phyloP scores from a whole-genome alignment of 495 filamentous ascomycete species.

The Stereocaulon alpinum region DNA sequence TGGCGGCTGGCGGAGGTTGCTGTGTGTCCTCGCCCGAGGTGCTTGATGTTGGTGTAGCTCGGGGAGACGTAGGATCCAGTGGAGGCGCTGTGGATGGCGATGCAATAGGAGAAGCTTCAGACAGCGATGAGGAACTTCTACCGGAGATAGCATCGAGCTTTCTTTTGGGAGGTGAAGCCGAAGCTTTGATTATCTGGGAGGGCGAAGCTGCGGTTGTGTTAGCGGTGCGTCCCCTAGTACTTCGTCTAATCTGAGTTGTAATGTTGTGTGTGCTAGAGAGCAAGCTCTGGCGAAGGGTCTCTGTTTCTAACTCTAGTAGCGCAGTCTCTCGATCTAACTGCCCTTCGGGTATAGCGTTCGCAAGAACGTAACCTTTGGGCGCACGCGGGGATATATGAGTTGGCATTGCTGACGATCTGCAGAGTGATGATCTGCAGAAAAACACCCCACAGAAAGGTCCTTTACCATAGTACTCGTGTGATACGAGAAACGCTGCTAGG shows the following conservation, averaged over 20 bases:
- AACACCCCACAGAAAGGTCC: background rate
- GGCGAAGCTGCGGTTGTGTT: slow-evolving; percentile 14
- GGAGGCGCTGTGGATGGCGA: slow-evolving; percentile 34
- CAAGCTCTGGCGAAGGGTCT: background rate
- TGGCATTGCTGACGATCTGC: background rate
- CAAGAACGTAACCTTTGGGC: background rate
- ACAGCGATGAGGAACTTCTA: slow-evolving; percentile 47
- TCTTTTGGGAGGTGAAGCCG: slow-evolving; percentile 25
- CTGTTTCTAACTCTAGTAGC: background rate
- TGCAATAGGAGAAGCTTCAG: slow-evolving; percentile 47
- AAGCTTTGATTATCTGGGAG: slow-evolving; percentile 5
- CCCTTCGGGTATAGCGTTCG: background rate
- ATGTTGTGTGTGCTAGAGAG: background rate
- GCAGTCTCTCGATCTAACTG: background rate
- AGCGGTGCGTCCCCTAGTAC: background rate
- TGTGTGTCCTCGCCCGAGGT: slow-evolving; percentile 54
- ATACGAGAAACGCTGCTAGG: background rate
- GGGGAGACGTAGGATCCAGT: slow-evolving; percentile 40
- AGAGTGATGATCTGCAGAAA: background rate
- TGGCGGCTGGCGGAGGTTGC: slow-evolving; percentile 67
- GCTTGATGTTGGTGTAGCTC: slow-evolving; percentile 43
- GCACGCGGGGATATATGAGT: no score
- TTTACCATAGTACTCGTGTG: background rate
- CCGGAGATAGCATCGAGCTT: slow-evolving; percentile 48
- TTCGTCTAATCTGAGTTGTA: background rate